Base-by-base conservation (phyloP, 176 grass and related monocot species). In the Triticum monococcum region DNA sequence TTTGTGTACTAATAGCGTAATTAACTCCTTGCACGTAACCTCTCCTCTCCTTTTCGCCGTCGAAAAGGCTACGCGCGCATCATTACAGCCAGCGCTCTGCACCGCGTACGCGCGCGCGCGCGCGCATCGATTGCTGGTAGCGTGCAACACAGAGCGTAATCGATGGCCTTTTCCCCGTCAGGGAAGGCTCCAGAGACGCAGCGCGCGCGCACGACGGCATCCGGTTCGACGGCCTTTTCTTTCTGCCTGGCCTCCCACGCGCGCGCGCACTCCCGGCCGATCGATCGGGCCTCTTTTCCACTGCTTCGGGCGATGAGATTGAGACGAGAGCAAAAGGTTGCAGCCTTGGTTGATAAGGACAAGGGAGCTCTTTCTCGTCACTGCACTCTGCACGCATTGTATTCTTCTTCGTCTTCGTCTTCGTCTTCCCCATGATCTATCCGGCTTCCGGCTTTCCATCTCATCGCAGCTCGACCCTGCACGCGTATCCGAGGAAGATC, bases 261-360 rank as follows among this genome's bases (percentile, higher is more conserved):
- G n/a, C 37, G n/a, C 68, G n/a, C 69, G 0, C 35, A 54, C 50
- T 54, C 50, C 50, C 16, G 54, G 54, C 54, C 54, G 54, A 59
- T 25, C 52, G 52, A 57, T 26, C 43, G n/a, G 1, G 2, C 43
- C 69, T 13, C 68, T 23, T 37, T 85, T 37, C 67, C 75, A 46
- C 79, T 31, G 22, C 54, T 57, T 57, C 6, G 18, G 54, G 7
- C 18, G 76, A 56, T 65, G 72, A 82, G 61, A 82, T 40, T 65
- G 72, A 82, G 61, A 82, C 56, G 68, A 66, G 7, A 18, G 40
- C 69, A 35, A 86, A 70, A 82, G 72, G 36, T 77, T 16, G 78
- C 71, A 77, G 88, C 83, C 14, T 77, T 86, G 83, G 22, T 28
- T 89, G 78, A 78, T 72, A 41, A 86, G 84, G 83, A 86, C 88